Evolutionary conservation across 2,329 filamentous ascomycete genomes (phyloP), one percentile per base, ranked within the genome.

Genomic region (Trichoderma polysporum): DNA sequence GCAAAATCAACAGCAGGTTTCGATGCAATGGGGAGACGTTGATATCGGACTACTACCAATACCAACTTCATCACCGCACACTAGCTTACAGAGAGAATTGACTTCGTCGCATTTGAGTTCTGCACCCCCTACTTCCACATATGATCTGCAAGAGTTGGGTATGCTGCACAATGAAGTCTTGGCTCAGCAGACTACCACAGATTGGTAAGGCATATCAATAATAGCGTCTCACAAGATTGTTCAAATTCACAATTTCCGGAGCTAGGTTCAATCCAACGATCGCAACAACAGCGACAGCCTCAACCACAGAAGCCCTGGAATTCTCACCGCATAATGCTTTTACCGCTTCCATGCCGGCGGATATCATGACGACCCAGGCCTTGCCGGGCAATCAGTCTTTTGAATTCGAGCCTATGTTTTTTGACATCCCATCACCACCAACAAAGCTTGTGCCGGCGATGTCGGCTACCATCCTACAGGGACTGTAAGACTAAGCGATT

Each of bases 1-100:
- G 29, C 41, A 59, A 22, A 49, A 25, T 19, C 62, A 33, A 27
- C 52, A 33, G 9, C 35, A 29, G 22, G 57, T 57, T 31, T 3
- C 57, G 12, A 27, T 60, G 15, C 13, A 54, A 47, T 66, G 63
- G 63, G 22, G 29, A 63, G 65, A 63, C 5, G 17, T 57, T 8
- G 50, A 41, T 5, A 33, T 22, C 13, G 29, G 25, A 17, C 37
- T 50, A 45, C n/a, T 13, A 5, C 29, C 19, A 35, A 56, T 29
- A 12, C 10, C 15, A 45, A 31, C 29, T 13, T 64, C 50, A 4
- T 37, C 49, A 13, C 58, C 41, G n/a, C n/a, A 61, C 25, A 8
- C 37, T 4, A 58, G 25, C 12, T 17, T 37, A 8, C 10, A 8
- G 6, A 29, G 27, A 19, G 56, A 45, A 29, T 25, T 15, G 17